These are phyloP conservation scores for Delonix regia DNA, from an alignment of 306 rosid genomes.

Conservation along the genomic window DNA sequence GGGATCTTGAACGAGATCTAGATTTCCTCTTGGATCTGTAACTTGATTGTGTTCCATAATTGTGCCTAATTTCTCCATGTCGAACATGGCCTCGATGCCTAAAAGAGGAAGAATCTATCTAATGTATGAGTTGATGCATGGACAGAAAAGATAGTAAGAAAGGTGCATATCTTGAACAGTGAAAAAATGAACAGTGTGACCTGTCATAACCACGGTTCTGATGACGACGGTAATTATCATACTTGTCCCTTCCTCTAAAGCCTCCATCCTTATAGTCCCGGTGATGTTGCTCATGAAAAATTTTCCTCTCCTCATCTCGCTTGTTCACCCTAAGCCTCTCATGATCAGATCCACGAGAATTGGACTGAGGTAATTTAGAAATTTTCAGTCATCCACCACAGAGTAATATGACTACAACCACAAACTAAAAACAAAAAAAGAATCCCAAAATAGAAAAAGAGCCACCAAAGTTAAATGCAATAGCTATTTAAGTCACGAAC, in stretches of 20 bases:
- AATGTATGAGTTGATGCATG: slow-evolving; percentile 16
- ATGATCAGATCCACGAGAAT: slow-evolving; percentile 52
- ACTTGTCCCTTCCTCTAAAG: slow-evolving; percentile 52
- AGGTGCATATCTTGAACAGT: not conserved
- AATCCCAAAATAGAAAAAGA: not conserved
- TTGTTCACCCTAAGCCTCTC: slow-evolving; percentile 55
- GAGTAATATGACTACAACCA: not conserved
- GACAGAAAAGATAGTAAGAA: not conserved
- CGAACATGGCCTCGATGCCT: slow-evolving; percentile 53
- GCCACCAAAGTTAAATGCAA: slow-evolving; percentile 1
- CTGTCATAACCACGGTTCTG: slow-evolving; percentile 55
- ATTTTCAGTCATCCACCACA: slow-evolving; percentile 17
- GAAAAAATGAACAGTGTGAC: slow-evolving; percentile 41
- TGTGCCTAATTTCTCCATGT: slow-evolving; percentile 61
- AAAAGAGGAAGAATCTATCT: slow-evolving; percentile 24
- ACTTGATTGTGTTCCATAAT: slow-evolving; percentile 51
- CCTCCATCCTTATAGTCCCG: slow-evolving; percentile 59
- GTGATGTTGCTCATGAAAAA: slow-evolving; percentile 39
- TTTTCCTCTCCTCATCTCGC: slow-evolving; percentile 52
- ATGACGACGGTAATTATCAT: slow-evolving; percentile 43
- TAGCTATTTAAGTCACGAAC: not conserved
- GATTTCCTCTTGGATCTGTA: slow-evolving; percentile 54
- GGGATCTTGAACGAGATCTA: slow-evolving; percentile 63
- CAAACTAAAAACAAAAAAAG: not conserved
- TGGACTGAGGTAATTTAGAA: slow-evolving; percentile 47